Base-by-base conservation (phyloP, 2,329 filamentous ascomycete species). In the Xylariaceae sp. region DNA sequence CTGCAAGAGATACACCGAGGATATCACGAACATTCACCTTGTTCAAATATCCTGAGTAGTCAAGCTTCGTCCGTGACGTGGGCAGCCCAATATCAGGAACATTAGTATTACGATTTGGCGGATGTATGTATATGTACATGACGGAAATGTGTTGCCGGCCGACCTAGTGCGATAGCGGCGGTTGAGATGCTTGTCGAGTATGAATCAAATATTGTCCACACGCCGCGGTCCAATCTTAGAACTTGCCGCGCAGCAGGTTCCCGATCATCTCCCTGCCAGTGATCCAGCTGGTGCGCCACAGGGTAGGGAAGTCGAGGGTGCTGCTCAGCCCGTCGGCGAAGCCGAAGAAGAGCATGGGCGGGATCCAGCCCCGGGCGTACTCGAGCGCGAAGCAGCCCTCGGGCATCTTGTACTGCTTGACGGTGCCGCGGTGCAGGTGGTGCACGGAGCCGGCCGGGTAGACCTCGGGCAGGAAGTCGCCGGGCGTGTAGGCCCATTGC, bases 311-410 rank as follows among this genome's bases (percentile, higher is more conserved):
- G 65, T 95, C 89, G 51, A 95, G 71, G 4, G 89, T 95, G 65
- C 83, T 89, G 41, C 74, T 79, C 44, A 95, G 74, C 35, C 79
- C 81, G 65, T 95, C 89, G 49, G 88, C 86, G 63, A 85, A 91
- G 45, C 89, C 89, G 64, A 95, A 95, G 64, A 86, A 85, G 38
- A 95, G 72, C 89, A 95, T 95, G 43, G 86, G 86, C 35, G 89
- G 89, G 65, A 95, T 94, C 87, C 88, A 95, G 49, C 89, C 89
- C 52, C 84, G 74, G 35, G 87, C 87, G 65, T 90, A 87, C 73
- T 91, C 87, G 54, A 93, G 74, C 39, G 87, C 87, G 66, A 89
- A 90, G 72, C 85, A 89, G 37, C 18, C n/a, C 43, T 77, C 76
- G 47, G 85, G 79, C 83, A 90, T 89, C 68, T 78, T 81, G 69